Evolutionary conservation across 1,284 basidiomycete genomes (phyloP).

Genomic region (Rhodotorula sp.): DNA sequence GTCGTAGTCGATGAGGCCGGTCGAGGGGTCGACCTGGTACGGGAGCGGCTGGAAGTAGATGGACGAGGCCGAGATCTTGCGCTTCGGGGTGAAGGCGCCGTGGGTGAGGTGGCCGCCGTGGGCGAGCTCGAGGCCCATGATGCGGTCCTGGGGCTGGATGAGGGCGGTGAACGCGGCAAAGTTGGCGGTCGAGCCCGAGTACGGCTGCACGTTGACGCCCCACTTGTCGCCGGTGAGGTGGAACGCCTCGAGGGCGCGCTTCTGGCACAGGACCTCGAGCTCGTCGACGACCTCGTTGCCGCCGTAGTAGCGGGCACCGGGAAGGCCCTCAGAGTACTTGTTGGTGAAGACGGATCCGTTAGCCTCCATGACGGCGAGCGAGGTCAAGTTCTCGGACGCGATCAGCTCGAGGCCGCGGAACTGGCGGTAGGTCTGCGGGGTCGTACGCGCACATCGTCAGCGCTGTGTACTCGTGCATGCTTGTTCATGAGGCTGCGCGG

Average conservation of each 20-base stretch:
- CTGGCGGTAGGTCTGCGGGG: conserved; percentile 61
- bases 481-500: too few relatives aligned
- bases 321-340: conserved; percentile 55
- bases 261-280: conserved; percentile 90
- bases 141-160: conserved; percentile 94
- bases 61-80: conserved; percentile 99
- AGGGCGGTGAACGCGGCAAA: conserved; percentile 97
- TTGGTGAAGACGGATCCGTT: conserved; percentile 91
- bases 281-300: conserved; percentile 84
- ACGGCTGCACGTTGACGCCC: conserved; percentile 99
- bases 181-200: conserved; percentile 73
- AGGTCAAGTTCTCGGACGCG: conserved; percentile 95
- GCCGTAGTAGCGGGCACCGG: conserved; percentile 94
- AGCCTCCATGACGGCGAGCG: conserved; percentile 91
- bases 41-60: conserved; percentile 99
- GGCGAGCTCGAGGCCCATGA: conserved; percentile 98
- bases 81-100: conserved; percentile 58
- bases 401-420: conserved; percentile 97
- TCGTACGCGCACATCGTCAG: conserved; percentile 7
- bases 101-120: conserved; percentile 86
- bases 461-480: neutral
- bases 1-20: conserved; percentile 89
- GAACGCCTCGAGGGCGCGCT: conserved; percentile 95
- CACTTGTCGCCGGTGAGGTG: conserved; percentile 78
- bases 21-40: conserved; percentile 81